Conservation (phyloP, 208 protist species). For the Trypanosomatidae sp. region DNA sequence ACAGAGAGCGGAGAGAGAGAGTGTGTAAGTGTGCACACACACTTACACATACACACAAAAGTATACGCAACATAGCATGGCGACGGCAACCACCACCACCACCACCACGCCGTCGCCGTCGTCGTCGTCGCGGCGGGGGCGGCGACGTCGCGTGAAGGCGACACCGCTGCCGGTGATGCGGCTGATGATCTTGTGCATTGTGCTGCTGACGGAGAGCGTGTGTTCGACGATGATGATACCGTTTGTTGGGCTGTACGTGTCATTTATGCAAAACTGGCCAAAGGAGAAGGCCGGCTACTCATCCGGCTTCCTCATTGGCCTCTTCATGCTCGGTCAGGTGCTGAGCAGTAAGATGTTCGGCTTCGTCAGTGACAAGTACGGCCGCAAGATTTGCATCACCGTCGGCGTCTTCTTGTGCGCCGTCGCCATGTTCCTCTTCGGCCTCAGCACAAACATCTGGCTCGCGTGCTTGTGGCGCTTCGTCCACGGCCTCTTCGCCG, state of each 20-base stretch:
- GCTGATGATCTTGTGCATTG: conserved; percentile 35
- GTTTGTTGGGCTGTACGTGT: conserved; percentile 52
- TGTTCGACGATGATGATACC: conserved; percentile 65
- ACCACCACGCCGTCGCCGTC: no score
- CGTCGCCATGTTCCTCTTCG: conserved; percentile 50
- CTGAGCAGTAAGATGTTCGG: conserved; percentile 59
- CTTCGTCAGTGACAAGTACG: conserved; percentile 45
- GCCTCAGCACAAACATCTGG: conserved; percentile 36
- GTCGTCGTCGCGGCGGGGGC: no score
- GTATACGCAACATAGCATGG: no score
- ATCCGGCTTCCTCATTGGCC: conserved; percentile 43
- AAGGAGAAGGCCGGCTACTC: conserved; percentile 33
- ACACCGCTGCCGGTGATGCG: conserved; percentile 54
- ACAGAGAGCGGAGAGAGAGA: no score
- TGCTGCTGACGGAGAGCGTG: conserved; percentile 63
- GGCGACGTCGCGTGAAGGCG: conserved; percentile 10
- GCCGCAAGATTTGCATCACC: conserved; percentile 33
- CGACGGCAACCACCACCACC: no score
- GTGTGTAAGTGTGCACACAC: no score
- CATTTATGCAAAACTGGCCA: conserved; percentile 21
- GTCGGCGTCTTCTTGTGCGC: conserved; percentile 36
- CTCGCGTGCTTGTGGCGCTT: conserved; percentile 54
- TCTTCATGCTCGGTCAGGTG: conserved; percentile 79
- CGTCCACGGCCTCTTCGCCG: conserved; percentile 50
- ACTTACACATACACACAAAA: no score